Evolutionary conservation across 306 rosid genomes (phyloP), one percentile per base, ranked within the genome.

Genomic region (Acmispon strigosus): DNA sequence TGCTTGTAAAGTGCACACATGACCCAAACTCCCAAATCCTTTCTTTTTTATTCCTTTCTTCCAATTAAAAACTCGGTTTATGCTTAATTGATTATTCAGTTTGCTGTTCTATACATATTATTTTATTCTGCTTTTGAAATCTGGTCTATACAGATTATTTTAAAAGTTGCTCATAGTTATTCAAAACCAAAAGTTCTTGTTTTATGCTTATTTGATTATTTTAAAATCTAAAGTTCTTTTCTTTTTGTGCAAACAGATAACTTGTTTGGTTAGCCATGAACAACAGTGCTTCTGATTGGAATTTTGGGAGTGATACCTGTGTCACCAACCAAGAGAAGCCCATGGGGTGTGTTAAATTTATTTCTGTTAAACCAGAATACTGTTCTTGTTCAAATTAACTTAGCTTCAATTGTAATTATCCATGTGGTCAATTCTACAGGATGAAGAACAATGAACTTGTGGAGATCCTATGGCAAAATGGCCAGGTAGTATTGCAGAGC

Each of bases 391-490:
- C 67, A 20, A 63, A 71, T 32, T 32, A 32, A 77, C 64, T 52
- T 75, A 66, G 58, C 62, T 27, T 76, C 64, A 50, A 71, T 41
- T 61, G 36, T 66, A 44, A 60, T 56, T 29, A 22, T 61, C 48
- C 37, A 52, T 75, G 22, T 76, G 76, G 36, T 49, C 57, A 73
- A 43, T 76, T 76, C 79, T 81, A 55, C 88, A 92, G 98, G 91
- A 65, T 73, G 17, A 89, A 87, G 17, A 89, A 87, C 55, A 83
- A 84, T 81, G 98, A 87, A 45, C 82, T 92, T 6, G 87, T 89
- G 49, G 98, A 92, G 86, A 92, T 92, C 17, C 55, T 89, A 71
- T 89, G 98, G 98, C 77, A 83, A 70, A 87, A 92, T 83, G 98
- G 98, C 12, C 95, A 87, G 66, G 90, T 92, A 29, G 96, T 92